Conservation (phyloP, 2,329 filamentous ascomycete genomes). For the Colletotrichum spinosum region DNA sequence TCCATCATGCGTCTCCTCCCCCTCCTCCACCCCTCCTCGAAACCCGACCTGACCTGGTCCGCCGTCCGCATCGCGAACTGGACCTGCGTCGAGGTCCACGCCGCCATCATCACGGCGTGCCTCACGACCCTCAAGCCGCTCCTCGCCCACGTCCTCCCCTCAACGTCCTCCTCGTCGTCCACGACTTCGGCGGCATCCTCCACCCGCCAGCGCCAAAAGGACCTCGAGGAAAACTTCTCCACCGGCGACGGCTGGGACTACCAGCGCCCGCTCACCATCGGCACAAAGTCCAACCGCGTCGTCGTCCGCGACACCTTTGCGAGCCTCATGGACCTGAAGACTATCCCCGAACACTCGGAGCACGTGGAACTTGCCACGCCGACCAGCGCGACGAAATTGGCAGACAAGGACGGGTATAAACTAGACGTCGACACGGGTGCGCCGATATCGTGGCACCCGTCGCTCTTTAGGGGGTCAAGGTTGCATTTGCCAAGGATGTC, state of each 20-base stretch:
- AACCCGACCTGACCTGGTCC: constrained; percentile 44
- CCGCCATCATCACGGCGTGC: constrained; percentile 50
- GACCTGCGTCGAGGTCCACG: constrained; percentile 51
- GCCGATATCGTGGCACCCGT: constrained; percentile 23
- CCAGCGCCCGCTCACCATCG: constrained; percentile 39
- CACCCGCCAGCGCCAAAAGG: constrained; percentile 13
- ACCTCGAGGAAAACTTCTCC: constrained; percentile 35
- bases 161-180: not conserved
- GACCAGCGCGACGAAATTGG: constrained; percentile 12
- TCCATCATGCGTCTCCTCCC: constrained; percentile 47
- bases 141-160: constrained; percentile 49
- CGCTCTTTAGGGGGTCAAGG: not conserved
- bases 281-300: constrained; percentile 33
- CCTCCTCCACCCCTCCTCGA: constrained; percentile 39
- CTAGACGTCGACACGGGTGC: constrained; percentile 20
- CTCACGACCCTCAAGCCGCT: constrained; percentile 53
- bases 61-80: constrained; percentile 46
- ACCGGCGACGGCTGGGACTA: constrained; percentile 18
- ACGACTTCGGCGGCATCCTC: constrained; percentile 1
- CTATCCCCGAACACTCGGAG: not conserved
- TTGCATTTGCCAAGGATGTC: not conserved
- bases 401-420: constrained; percentile 11
- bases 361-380: constrained; percentile 15
- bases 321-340: constrained; percentile 14
- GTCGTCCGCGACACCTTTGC: constrained; percentile 19